Evolutionary conservation across 345 rosid species (phyloP).

Genomic region (Arabidopsis arenosa): DNA sequence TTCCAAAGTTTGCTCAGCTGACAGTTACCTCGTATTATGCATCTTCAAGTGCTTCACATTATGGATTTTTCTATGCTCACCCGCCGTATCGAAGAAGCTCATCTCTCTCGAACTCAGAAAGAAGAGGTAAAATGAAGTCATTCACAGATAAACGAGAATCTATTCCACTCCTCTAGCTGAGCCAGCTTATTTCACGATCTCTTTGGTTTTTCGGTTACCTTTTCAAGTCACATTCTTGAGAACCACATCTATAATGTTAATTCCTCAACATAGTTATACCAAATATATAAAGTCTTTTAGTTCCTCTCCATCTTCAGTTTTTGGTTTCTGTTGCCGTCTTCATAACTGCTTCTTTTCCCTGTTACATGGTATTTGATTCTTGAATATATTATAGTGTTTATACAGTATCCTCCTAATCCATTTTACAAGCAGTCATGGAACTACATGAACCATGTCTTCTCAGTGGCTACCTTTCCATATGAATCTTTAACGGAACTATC

Average conservation of each 20-base stretch:
- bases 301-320: conserved; percentile 21
- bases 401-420: not conserved
- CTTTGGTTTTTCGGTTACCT: not conserved
- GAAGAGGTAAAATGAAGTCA: conserved; percentile 52
- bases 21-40: conserved; percentile 87
- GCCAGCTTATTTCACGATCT: conserved; percentile 11
- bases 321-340: conserved; percentile 15
- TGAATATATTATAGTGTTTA: not conserved
- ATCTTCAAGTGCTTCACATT: conserved; percentile 92
- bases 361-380: not conserved
- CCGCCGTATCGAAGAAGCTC: conserved; percentile 69
- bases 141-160: conserved; percentile 21
- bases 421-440: conserved; percentile 14
- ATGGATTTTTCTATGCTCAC: conserved; percentile 82
- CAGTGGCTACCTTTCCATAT: conserved; percentile 17
- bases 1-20: conserved; percentile 85
- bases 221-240: conserved; percentile 26
- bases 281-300: conserved; percentile 26
- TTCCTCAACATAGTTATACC: conserved; percentile 14
- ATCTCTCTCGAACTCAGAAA: conserved; percentile 53
- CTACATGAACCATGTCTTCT: conserved; percentile 7
- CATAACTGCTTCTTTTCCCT: not conserved
- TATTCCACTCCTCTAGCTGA: conserved; percentile 21
- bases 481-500: conserved; percentile 52
- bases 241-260: conserved; percentile 26